These are phyloP conservation scores for Colletotrichum graminicola DNA, from an alignment of 2,329 filamentous ascomycete genomes.

Conservation along the genomic window DNA sequence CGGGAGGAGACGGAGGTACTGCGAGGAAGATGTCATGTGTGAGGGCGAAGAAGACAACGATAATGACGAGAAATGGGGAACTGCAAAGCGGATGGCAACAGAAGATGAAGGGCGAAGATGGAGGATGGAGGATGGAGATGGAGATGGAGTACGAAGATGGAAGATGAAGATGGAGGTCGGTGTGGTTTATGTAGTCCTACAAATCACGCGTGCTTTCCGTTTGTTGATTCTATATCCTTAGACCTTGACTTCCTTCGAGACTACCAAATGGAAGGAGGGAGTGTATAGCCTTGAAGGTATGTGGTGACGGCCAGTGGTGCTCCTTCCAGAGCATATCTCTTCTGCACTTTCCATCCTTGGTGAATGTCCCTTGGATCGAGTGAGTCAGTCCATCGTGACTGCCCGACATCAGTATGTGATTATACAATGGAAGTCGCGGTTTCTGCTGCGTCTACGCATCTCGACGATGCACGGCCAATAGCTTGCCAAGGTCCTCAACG, in stretches of 20 bases:
- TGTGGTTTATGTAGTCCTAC: constrained; percentile 10
- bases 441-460: background rate
- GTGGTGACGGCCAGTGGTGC: background rate
- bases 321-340: background rate
- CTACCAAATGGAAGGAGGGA: constrained; percentile 6
- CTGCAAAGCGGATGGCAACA: background rate
- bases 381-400: background rate
- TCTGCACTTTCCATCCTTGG: background rate
- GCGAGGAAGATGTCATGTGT: constrained; percentile 5
- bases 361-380: background rate
- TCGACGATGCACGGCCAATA: background rate
- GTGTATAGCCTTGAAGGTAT: constrained; percentile 1
- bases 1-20: constrained; percentile 9
- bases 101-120: constrained; percentile 8
- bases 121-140: constrained; percentile 31
- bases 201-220: constrained; percentile 14
- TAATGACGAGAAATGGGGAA: constrained; percentile 1
- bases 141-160: constrained; percentile 4
- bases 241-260: constrained; percentile 11
- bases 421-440: background rate
- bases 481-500: background rate
- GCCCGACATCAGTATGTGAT: background rate
- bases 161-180: constrained; percentile 22
- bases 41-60: constrained; percentile 17
- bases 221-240: constrained; percentile 9